phyloP scores from a whole-genome alignment of 768 basidiomycete genomes.

The Tricholoma sp. region DNA sequence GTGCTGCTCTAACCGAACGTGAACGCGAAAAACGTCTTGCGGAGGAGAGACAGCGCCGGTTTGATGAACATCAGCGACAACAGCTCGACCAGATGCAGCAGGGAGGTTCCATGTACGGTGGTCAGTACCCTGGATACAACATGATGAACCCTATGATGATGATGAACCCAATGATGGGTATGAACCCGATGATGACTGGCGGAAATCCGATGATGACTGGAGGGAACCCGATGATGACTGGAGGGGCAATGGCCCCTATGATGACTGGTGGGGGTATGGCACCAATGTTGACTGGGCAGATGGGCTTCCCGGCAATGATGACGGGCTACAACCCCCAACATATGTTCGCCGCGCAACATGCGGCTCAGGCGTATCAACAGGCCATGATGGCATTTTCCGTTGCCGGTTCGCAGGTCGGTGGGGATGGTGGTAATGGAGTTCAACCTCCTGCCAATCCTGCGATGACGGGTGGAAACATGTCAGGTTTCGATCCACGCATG shows the following conservation, averaged over 20 bases:
- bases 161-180: conserved; percentile 49
- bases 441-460: conserved; percentile 42
- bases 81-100: conserved; percentile 89
- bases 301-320: conserved; percentile 60
- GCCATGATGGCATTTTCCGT: conserved; percentile 80
- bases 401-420: conserved; percentile 70
- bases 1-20: conserved; percentile 90
- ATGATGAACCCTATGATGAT: conserved; percentile 75
- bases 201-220: conserved; percentile 44
- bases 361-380: conserved; percentile 83
- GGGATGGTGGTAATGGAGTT: conserved; percentile 40
- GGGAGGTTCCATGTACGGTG: conserved; percentile 68
- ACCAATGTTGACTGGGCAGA: conserved; percentile 43
- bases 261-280: conserved; percentile 42
- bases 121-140: conserved; percentile 46
- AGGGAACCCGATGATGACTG: conserved; percentile 42
- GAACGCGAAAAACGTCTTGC: conserved; percentile 90
- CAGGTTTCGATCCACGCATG: conserved; percentile 67
- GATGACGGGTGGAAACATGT: conserved; percentile 46
- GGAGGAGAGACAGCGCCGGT: conserved; percentile 88
- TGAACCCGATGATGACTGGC: conserved; percentile 43
- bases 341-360: conserved; percentile 83
- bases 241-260: conserved; percentile 45
- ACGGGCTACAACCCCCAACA: conserved; percentile 63
- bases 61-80: conserved; percentile 85